Evolutionary conservation across 2,329 filamentous ascomycete genomes (phyloP), one percentile per base, ranked within the genome.

Genomic region (Sphaceloma murrayae): DNA sequence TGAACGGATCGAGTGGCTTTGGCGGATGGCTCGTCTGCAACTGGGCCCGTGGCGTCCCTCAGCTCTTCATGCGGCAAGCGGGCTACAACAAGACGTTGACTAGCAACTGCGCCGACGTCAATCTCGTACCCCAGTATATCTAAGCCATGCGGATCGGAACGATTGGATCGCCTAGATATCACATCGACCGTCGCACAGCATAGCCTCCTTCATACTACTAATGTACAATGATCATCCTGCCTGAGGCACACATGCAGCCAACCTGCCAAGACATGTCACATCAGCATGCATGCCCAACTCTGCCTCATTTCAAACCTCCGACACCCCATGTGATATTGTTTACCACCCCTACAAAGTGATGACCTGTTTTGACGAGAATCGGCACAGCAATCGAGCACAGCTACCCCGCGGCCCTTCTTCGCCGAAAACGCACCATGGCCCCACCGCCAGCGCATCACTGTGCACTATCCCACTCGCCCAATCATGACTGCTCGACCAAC

Each of bases 11-110:
- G 3, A 39, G 43, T 19, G 2, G 10, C 2, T 49, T 47, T 16
- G 45, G 45, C 3, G 48, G 48, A 8, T 49, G 48, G 48, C 43
- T 49, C 19, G 55, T 58, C 5, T 60, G 58, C 46, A 51, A 57
- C 29, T 60, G 58, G 58, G 58, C 53, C 53, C 57, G 59, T 46
- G 54, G 52, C n/a, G 50, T 48, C 1, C 55, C 58, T 5, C 58
- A 61, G 51, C 54, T 61, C 2, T 61, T 61, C 51, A 52, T 54
- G 43, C 52, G 54, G 29, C 48, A 53, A 32, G 45, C 34, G 10
- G 55, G 48, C 47, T 54, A 54, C 44, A 43, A 52, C 21, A 43
- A 42, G 10, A 47, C 51, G 24, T 46, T 51, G 14, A 57, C 57
- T 3, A 38, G 32, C 32, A 59, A 54, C 46, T 61, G 58, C 46